Percentiles rank a stretch among this genome's conserved stretches.
Conservation (phyloP, 345 rosid species). For the Cardamine occulta region DNA sequence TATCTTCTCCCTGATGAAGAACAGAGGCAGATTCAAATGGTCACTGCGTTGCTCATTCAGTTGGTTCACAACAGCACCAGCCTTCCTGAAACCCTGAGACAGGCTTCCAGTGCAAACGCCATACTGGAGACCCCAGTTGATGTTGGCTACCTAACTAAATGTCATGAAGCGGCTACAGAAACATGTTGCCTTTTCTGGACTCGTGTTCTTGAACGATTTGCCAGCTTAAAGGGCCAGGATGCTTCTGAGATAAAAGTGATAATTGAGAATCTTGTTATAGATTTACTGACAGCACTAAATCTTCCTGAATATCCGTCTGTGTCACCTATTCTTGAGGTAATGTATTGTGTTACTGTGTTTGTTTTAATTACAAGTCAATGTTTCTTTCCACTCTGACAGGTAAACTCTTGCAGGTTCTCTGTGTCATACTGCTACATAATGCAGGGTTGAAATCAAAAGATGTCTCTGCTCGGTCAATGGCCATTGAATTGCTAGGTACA, state of each 20-base stretch:
- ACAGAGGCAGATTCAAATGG: conserved; percentile 97
- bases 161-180: conserved; percentile 86
- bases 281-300: conserved; percentile 86
- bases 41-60: conserved; percentile 93
- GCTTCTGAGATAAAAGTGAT: conserved; percentile 87
- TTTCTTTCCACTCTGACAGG: conserved; percentile 37
- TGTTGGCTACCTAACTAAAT: conserved; percentile 63
- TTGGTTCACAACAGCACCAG: conserved; percentile 89
- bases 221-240: conserved; percentile 88
- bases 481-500: conserved; percentile 93
- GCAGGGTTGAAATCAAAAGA: conserved; percentile 98
- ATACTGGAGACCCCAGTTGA: conserved; percentile 72
- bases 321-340: conserved; percentile 92
- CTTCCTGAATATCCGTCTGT: conserved; percentile 97
- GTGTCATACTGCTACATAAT: conserved; percentile 92
- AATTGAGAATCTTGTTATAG: conserved; percentile 92
- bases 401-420: conserved; percentile 77
- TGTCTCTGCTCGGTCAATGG: conserved; percentile 81
- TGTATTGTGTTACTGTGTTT: conserved; percentile 26
- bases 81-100: conserved; percentile 81
- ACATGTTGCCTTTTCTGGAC: conserved; percentile 98
- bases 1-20: conserved; percentile 98
- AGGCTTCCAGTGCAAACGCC: conserved; percentile 60
- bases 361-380: conserved; percentile 18
- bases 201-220: conserved; percentile 88